A percentile compares a stretch with the other conserved stretches of the same genome.
Conservation (phyloP, 2,329 filamentous ascomycete species). For the Aspergillus unguis region DNA sequence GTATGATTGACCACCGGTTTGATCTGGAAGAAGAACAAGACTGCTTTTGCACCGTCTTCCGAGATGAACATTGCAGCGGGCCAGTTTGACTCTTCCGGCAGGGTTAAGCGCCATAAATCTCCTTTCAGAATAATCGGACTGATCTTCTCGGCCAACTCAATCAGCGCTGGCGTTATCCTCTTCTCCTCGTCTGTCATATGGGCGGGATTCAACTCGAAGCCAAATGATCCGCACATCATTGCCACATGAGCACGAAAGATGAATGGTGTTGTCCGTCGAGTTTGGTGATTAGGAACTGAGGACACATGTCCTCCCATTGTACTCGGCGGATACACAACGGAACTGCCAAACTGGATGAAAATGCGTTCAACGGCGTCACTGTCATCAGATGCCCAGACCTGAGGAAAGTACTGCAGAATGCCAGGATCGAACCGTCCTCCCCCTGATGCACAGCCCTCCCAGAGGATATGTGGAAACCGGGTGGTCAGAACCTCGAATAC, state of each 20-base stretch:
- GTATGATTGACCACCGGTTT: conserved; percentile 52
- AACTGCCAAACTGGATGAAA: conserved; percentile 62
- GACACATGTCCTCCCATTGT: conserved; percentile 65
- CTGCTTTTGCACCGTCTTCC: conserved; percentile 47
- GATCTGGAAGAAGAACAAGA: conserved; percentile 62
- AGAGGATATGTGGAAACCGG: conserved; percentile 60
- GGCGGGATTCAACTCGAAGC: conserved; percentile 60
- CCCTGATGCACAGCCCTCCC: conserved; percentile 65
- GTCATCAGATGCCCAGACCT: conserved; percentile 64
- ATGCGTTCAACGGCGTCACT: conserved; percentile 62
- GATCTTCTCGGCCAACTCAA: conserved; percentile 54
- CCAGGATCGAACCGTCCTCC: conserved; percentile 64
- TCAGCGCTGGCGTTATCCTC: conserved; percentile 52
- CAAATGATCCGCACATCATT: conserved; percentile 67
- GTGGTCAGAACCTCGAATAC: conserved; percentile 60
- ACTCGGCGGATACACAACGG: conserved; percentile 59
- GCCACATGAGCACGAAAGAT: conserved; percentile 63
- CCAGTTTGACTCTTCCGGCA: conserved; percentile 60
- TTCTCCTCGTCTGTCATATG: conserved; percentile 36
- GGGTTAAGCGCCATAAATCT: conserved; percentile 57
- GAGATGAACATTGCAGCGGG: conserved; percentile 60
- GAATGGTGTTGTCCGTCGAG: conserved; percentile 54
- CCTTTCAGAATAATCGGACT: conserved; percentile 59
- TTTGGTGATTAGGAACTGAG: conserved; percentile 58
- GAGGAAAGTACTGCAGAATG: conserved; percentile 62